A percentile compares a stretch with the other conserved stretches of the same genome.
Conservation (phyloP, 2,329 filamentous ascomycete species). For the Fusarium pilosicola region DNA sequence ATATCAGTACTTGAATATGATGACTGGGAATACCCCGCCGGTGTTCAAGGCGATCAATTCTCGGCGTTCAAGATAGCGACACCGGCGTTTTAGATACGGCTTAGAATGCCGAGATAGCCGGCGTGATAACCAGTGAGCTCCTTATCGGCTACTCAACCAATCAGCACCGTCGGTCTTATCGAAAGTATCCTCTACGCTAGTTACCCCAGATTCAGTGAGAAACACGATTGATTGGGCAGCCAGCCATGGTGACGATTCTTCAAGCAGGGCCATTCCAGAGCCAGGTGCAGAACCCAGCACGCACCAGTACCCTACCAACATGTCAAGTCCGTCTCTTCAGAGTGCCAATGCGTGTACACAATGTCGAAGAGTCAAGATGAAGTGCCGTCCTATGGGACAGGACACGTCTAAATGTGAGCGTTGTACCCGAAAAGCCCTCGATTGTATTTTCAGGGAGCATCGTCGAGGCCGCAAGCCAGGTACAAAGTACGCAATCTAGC, state of each 20-base stretch:
- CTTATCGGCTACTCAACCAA: not conserved
- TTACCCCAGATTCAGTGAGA: not conserved
- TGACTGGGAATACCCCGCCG: not conserved
- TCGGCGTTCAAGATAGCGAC: not conserved
- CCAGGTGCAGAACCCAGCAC: not conserved
- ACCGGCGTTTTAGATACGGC: not conserved
- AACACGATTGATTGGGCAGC: not conserved
- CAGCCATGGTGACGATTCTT: not conserved
- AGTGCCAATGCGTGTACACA: not conserved
- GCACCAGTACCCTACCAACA: accelerated
- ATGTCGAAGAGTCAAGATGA: not conserved
- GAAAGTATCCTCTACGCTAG: accelerated
- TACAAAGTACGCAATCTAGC: not conserved
- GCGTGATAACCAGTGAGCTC: accelerated
- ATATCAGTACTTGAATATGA: not conserved
- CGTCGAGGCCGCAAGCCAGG: not conserved
- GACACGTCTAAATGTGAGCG: not conserved
- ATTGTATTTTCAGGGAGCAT: not conserved
- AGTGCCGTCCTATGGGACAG: not conserved
- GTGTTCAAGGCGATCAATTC: accelerated
- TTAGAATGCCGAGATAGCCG: not conserved
- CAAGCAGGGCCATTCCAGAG: not conserved
- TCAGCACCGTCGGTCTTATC: accelerated
- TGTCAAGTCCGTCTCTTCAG: not conserved
- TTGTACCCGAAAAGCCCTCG: not conserved